phyloP scores from a whole-genome alignment of 192 early-diverging fungal genomes.

The Entophlyctis helioformis region DNA sequence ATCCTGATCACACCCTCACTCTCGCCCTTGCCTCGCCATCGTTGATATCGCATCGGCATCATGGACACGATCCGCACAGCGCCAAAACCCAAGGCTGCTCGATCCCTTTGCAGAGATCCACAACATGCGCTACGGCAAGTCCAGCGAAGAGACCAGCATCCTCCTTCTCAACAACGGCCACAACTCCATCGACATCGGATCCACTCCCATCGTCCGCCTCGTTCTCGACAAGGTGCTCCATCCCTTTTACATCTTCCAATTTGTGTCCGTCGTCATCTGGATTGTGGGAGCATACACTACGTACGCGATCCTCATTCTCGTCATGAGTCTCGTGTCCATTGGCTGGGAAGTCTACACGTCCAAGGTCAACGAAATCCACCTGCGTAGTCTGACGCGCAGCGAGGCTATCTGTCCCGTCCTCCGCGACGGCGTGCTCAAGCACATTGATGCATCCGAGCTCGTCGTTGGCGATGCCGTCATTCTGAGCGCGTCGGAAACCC shows the following conservation, averaged over 20 bases:
- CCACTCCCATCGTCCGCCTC: conserved; percentile 13
- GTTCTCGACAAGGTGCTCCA: conserved; percentile 25
- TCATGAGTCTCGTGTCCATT: conserved; percentile 20
- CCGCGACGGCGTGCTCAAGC: conserved; percentile 2
- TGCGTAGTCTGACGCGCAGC: conserved; percentile 12
- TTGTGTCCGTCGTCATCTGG: conserved; percentile 27
- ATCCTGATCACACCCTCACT: no score
- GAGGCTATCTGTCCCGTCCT: conserved; percentile 2
- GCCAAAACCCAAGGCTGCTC: conserved; percentile 11
- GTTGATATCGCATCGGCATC: no score
- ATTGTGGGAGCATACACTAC: conserved; percentile 9
- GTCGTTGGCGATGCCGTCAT: conserved; percentile 34
- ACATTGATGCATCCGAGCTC: conserved; percentile 9
- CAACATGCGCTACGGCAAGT: conserved; percentile 10
- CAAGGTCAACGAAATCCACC: conserved; percentile 21
- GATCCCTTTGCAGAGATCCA: conserved; percentile 11
- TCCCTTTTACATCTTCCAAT: conserved; percentile 38
- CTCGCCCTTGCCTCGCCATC: no score
- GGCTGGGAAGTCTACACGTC: conserved; percentile 25
- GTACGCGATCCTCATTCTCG: conserved; percentile 22
- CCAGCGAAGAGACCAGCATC: conserved; percentile 2
- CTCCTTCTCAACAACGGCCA: conserved; percentile 15
- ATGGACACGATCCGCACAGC: not conserved
- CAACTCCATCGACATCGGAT: conserved; percentile 23
- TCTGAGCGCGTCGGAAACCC: conserved; percentile 1